Base-by-base conservation (phyloP, 306 rosid species). In the Fragaria ananassa region DNA sequence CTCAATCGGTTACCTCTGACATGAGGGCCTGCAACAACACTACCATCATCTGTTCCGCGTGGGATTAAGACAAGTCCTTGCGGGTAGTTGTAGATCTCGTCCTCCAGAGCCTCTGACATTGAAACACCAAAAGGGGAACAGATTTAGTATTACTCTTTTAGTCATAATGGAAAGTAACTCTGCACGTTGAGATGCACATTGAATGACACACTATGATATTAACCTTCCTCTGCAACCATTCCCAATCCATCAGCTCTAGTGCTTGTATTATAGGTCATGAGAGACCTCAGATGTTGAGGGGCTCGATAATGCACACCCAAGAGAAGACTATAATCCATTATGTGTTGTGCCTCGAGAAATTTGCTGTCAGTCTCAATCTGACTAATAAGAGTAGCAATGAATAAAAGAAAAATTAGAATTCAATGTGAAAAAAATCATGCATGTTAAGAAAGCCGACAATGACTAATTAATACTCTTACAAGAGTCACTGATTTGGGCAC, bases 251-350 rank as follows among this genome's bases (percentile, higher is more conserved):
- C 99, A 41, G 86, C 84, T 82, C 53, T 81, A 50, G 45, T 78
- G 71, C 84, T 84, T 61, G 75, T 90, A 68, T 61, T 87, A 83
- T 57, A 61, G 67, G 91, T 70, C 68, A 45, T 17, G 45, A 65
- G 78, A 74, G 93, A 81, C 76, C 75, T 94, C 70, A 88, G 80
- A 83, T 84, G 92, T 71, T 87, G 99, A 13, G 99, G 99, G 76
- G 99, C 99, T 42, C 99, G 93, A 81, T 92, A 92, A 82, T 95
- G 99, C 80, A 95, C 99, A 53, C 99, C 99, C 49, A 95, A 87
- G 74, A 95, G 90, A 70, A 95, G 97, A 86, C 99, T 95, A 77
- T 95, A 95, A 79, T 95, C 99, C 99, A 95, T 95, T 68, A 95
- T 95, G 82, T 83, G 86, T 83, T 95, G 97, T 72, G 84, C 89